Evolutionary conservation across 306 rosid genomes (phyloP).

Genomic region (Acacia confusa): DNA sequence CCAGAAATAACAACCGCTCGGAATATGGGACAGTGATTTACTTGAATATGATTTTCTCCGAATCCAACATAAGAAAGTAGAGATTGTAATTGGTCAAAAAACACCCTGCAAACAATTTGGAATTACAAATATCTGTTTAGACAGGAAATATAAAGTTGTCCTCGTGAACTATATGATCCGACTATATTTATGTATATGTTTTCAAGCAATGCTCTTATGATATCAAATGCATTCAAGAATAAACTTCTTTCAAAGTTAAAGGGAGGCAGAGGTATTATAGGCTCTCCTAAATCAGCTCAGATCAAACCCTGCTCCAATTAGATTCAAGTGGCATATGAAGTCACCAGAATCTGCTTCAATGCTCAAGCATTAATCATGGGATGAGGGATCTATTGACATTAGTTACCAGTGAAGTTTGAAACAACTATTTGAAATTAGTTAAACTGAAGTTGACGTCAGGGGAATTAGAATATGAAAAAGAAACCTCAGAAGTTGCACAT

Average conservation of each 20-base stretch:
- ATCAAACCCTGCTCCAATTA: background rate
- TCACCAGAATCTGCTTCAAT: background rate
- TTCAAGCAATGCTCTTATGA: background rate
- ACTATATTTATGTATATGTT: background rate
- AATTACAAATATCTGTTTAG: background rate
- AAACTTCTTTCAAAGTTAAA: background rate
- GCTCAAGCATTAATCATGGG: constrained; percentile 12
- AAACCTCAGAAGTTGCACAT: constrained; percentile 73
- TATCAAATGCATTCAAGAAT: background rate
- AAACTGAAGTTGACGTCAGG: background rate
- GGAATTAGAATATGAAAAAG: background rate
- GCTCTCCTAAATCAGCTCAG: constrained; percentile 14
- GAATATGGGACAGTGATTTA: constrained; percentile 34
- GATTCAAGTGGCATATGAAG: constrained; percentile 21
- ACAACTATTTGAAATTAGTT: background rate
- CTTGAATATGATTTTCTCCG: constrained; percentile 55
- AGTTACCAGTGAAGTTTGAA: background rate
- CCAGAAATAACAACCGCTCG: constrained; percentile 9
- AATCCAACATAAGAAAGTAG: constrained; percentile 44
- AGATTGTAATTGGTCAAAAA: constrained; percentile 55
- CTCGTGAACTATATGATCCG: background rate
- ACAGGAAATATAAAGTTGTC: background rate
- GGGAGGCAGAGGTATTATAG: background rate
- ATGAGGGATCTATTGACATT: background rate
- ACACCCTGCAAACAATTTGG: constrained; percentile 52